Percentiles rank a stretch among this genome's conserved stretches.
phyloP scores from a whole-genome alignment of 345 rosid genomes.

The Gossypium bickii region DNA sequence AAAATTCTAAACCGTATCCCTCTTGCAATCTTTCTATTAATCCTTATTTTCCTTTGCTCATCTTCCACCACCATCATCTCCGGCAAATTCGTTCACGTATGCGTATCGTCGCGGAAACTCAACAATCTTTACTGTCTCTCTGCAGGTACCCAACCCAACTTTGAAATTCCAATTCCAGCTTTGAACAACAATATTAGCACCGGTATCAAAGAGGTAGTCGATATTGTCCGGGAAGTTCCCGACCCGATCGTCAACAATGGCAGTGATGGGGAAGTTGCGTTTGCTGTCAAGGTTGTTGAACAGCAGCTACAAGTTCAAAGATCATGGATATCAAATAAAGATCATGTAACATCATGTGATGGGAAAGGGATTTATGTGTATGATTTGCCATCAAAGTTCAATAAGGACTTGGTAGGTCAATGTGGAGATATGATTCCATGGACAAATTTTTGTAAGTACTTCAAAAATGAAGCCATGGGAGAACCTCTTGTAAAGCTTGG shows the following conservation, averaged over 20 bases:
- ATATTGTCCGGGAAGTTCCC: conserved; percentile 12
- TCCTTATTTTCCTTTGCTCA: conserved; percentile 59
- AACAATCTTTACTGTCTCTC: conserved; percentile 75
- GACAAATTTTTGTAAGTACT: conserved; percentile 54
- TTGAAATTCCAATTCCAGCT: conserved; percentile 35
- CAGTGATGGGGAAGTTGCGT: conserved; percentile 30
- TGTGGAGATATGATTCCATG: conserved; percentile 80
- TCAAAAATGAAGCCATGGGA: conserved; percentile 58
- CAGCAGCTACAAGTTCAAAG: conserved; percentile 53
- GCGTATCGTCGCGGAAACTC: conserved; percentile 77
- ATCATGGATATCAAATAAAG: conserved; percentile 40
- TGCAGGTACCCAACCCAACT: conserved; percentile 60
- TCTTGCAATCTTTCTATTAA: conserved; percentile 34
- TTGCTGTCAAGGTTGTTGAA: conserved; percentile 36
- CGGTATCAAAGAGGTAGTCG: conserved; percentile 16
- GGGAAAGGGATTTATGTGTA: conserved; percentile 66
- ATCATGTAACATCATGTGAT: conserved; percentile 32
- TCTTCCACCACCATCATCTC: conserved; percentile 71
- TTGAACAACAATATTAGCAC: conserved; percentile 16
- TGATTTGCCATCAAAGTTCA: conserved; percentile 73
- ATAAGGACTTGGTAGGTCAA: conserved; percentile 64
- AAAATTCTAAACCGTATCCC: conserved; percentile 49
- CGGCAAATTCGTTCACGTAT: conserved; percentile 56
- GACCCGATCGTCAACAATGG: not conserved
- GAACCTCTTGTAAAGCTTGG: conserved; percentile 58